Evolutionary conservation across 1,139 yeast genomes (phyloP).

Genomic region (Lodderomyces margitis): DNA sequence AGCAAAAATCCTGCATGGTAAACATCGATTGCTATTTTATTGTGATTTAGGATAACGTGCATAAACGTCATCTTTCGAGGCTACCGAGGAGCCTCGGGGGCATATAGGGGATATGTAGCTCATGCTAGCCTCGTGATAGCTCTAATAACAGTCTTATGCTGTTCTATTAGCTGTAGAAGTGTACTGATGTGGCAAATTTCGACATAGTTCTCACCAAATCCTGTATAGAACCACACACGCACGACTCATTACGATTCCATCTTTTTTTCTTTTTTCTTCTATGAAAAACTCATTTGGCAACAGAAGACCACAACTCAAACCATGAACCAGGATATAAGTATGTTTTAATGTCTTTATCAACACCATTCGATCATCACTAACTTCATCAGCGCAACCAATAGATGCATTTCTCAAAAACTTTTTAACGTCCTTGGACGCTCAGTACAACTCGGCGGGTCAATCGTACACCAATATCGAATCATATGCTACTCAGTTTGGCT

Average conservation of each 20-base stretch:
- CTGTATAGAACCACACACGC: not conserved
- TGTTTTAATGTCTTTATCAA: constrained; percentile 15
- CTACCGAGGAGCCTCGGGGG: not conserved
- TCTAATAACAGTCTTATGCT: too few relatives aligned
- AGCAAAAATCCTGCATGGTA: not conserved
- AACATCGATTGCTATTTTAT: not conserved
- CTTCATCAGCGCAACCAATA: constrained; percentile 37
- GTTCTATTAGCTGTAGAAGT: too few relatives aligned
- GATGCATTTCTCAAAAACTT: constrained; percentile 45
- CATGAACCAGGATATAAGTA: constrained; percentile 25
- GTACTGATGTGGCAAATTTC: not conserved
- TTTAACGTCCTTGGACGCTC: constrained; percentile 38
- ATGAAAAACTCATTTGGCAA: not conserved
- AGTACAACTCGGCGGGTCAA: constrained; percentile 24
- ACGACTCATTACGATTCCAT: not conserved
- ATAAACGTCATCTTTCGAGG: not conserved
- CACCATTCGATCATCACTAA: constrained; percentile 4
- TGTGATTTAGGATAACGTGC: not conserved
- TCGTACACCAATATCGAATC: constrained; percentile 42
- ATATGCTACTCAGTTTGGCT: constrained; percentile 51
- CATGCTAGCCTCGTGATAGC: too few relatives aligned
- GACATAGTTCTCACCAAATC: constrained; percentile 2
- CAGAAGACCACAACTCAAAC: not conserved
- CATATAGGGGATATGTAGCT: not conserved
- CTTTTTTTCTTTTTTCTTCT: not conserved